A percentile compares a stretch with the other conserved stretches of the same genome.
These are phyloP conservation scores for Elaeagnus macrophylla DNA, from an alignment of 306 rosid species.

Conservation along the genomic window DNA sequence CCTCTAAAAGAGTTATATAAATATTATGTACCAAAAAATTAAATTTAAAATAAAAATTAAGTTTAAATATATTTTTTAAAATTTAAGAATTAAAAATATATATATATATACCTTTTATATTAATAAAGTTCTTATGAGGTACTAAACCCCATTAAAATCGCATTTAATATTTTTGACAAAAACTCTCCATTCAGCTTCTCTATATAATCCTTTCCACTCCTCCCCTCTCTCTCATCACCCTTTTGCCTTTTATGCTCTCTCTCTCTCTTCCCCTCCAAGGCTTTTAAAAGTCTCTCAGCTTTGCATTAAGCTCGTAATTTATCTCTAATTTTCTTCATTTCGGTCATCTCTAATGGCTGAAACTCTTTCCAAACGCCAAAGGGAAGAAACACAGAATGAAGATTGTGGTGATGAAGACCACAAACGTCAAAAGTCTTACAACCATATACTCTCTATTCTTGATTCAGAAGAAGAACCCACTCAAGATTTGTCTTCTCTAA, in stretches of 20 bases:
- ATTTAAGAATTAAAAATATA: too few species aligned
- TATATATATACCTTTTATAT: too few species aligned
- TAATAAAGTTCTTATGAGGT: too few species aligned
- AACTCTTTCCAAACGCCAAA: conserved; percentile 40
- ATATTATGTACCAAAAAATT: too few species aligned
- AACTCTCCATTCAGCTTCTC: conserved; percentile 13
- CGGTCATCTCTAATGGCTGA: conserved; percentile 27
- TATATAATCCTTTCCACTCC: conserved; percentile 30
- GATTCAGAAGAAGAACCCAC: conserved; percentile 55
- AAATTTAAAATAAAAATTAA: too few species aligned
- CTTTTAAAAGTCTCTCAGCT: not conserved
- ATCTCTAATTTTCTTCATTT: too few species aligned
- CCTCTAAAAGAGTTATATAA: too few species aligned
- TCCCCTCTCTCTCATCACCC: conserved; percentile 34
- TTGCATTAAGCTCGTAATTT: too few species aligned
- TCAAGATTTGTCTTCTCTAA: conserved; percentile 52
- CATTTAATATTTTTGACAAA: too few species aligned
- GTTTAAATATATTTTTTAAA: too few species aligned
- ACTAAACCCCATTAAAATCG: too few species aligned
- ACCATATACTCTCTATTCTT: conserved; percentile 61
- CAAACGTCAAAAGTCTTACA: conserved; percentile 54
- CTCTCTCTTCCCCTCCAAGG: not conserved
- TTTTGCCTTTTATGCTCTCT: not conserved
- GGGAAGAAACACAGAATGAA: conserved; percentile 32
- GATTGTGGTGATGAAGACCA: conserved; percentile 21